Base-by-base conservation (phyloP, 2,329 filamentous ascomycete species). In the Coniochaeta hoffmannii region DNA sequence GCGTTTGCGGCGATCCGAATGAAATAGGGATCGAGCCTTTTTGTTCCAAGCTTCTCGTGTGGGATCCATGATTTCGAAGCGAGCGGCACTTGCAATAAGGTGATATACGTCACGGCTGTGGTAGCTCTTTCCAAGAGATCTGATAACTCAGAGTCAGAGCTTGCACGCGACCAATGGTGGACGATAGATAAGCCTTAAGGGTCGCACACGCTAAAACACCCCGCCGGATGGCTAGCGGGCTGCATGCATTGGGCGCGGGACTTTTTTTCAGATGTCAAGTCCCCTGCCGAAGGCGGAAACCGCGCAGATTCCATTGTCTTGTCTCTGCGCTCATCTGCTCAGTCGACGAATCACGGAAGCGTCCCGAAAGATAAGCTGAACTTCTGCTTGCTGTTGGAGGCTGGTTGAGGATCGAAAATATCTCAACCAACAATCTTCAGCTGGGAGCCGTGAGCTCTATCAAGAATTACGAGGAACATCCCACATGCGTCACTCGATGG, bases 41-140 rank as follows among this genome's bases (percentile, higher is more conserved):
- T n/a, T n/a, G n/a, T n/a, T n/a, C n/a, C n/a, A n/a, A n/a, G n/a
- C n/a, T n/a, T n/a, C n/a, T n/a, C n/a, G n/a, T n/a, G n/a, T n/a
- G n/a, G n/a, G n/a, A n/a, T n/a, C n/a, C n/a, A n/a, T n/a, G n/a
- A n/a, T n/a, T n/a, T n/a, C n/a, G n/a, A n/a, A n/a, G n/a, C n/a
- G n/a, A n/a, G n/a, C n/a, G n/a, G n/a, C n/a, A n/a, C n/a, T n/a
- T n/a, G n/a, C n/a, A n/a, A n/a, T n/a, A n/a, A n/a, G n/a, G n/a
- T n/a, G n/a, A n/a, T n/a, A n/a, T 51, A 34, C 49, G 49, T 51
- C 49, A 51, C 49, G 19, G 41, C 22, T 4, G n/a, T 46, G 10
- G 41, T 19, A 19, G 49, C 49, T 50, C 50, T 53, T 53, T 35
- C 34, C 34, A 53, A 53, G 24, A 53, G 50, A 31, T 50, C 31